phyloP scores from a whole-genome alignment of 768 basidiomycete genomes.

The Amanita phalloides region DNA sequence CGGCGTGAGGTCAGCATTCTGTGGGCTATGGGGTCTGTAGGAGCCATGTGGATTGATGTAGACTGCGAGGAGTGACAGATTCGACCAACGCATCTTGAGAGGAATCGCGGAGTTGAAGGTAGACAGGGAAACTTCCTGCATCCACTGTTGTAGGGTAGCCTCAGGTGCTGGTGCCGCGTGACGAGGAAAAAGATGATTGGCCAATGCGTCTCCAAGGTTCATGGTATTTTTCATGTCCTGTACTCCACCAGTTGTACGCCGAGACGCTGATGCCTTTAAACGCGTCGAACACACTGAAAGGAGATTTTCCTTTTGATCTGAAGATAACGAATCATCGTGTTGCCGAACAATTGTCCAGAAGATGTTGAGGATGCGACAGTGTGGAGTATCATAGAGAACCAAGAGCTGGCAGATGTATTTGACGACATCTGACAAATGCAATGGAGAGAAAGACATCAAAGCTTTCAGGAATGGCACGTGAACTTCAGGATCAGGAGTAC shows the following conservation, averaged over 20 bases:
- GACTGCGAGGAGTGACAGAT: constrained; percentile 27
- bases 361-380: constrained; percentile 23
- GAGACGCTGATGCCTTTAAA: neutral
- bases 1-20: neutral
- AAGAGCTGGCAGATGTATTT: constrained; percentile 26
- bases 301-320: neutral
- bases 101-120: constrained; percentile 21
- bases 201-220: constrained; percentile 14
- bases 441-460: constrained; percentile 21
- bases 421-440: constrained; percentile 20
- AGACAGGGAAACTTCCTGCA: constrained; percentile 11
- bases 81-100: constrained; percentile 29
- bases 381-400: constrained; percentile 19
- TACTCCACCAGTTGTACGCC: neutral
- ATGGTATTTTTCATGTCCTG: constrained; percentile 2
- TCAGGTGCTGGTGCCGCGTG: constrained; percentile 6
- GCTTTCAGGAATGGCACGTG: constrained; percentile 37
- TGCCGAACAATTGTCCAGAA: constrained; percentile 6
- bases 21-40: neutral
- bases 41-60: constrained; percentile 8
- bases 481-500: constrained; percentile 26
- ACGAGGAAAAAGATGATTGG: constrained; percentile 16
- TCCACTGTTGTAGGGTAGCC: constrained; percentile 16
- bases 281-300: neutral
- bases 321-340: neutral